Conservation (phyloP, 164 flowering plant genomes). For the Magnolia changhungtana region DNA sequence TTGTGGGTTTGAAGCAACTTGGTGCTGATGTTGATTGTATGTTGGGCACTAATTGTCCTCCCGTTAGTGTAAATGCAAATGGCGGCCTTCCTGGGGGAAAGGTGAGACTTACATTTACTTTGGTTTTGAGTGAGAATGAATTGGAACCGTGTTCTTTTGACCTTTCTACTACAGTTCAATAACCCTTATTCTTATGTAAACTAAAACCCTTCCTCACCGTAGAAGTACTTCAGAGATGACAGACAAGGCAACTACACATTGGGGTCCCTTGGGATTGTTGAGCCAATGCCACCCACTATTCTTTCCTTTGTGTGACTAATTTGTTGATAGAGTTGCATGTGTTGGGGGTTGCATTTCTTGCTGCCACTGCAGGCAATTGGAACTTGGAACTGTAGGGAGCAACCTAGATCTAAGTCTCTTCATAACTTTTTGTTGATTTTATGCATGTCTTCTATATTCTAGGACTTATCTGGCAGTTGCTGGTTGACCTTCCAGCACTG, state of each 20-base stretch:
- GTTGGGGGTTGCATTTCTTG: neutral
- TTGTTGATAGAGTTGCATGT: neutral
- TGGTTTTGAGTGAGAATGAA: constrained; percentile 1
- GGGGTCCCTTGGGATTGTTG: no score
- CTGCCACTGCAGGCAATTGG: neutral
- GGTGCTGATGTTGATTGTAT: constrained; percentile 92
- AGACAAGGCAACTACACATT: no score
- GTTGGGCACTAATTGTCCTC: constrained; percentile 90
- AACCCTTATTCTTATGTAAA: no score
- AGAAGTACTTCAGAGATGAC: no score
- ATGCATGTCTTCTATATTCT: neutral
- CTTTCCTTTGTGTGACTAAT: neutral
- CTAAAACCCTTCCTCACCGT: no score
- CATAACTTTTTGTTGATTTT: neutral
- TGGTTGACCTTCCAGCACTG: no score
- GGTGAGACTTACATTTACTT: constrained; percentile 35
- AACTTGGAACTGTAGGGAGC: neutral
- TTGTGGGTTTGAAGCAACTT: constrained; percentile 91
- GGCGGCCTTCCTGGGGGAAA: constrained; percentile 99
- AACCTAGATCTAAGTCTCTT: neutral
- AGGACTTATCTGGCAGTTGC: no score
- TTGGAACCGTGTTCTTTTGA: no score
- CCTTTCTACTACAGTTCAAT: no score
- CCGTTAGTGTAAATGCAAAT: constrained; percentile 75
- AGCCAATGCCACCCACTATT: no score